Evolutionary conservation across 2,329 filamentous ascomycete genomes (phyloP).

Genomic region (Proliferodiscus dingleyae): DNA sequence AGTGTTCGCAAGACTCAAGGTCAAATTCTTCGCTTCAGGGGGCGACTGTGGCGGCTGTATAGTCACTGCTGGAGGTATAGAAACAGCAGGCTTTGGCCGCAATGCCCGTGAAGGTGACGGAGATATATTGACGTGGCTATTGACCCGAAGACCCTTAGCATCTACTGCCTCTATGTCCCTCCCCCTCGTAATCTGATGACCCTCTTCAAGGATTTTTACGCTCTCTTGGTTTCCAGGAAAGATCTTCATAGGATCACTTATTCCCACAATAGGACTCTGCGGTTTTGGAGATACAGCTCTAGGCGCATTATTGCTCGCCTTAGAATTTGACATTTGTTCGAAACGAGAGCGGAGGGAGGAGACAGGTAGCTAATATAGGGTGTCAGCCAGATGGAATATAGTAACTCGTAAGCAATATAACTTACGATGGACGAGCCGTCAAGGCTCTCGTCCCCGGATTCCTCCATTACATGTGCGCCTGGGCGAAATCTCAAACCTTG

Average conservation of each 20-base stretch:
- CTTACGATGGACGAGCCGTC: slow-evolving; percentile 74
- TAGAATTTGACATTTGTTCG: slow-evolving; percentile 65
- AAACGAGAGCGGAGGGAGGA: slow-evolving; percentile 78
- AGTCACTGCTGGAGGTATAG: slow-evolving; percentile 52
- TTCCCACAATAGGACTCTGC: slow-evolving; percentile 11
- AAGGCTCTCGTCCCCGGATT: slow-evolving; percentile 51
- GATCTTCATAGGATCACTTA: slow-evolving; percentile 16
- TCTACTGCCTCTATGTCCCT: slow-evolving; percentile 22
- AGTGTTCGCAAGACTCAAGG: slow-evolving; percentile 20
- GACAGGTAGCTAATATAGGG: slow-evolving; percentile 62
- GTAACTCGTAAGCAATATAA: slow-evolving; percentile 7
- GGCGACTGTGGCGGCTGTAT: slow-evolving; percentile 69
- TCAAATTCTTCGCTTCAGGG: slow-evolving; percentile 40
- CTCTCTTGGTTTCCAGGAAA: slow-evolving; percentile 17
- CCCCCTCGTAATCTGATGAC: slow-evolving; percentile 18
- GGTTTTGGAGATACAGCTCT: slow-evolving; percentile 27
- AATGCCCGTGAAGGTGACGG: slow-evolving; percentile 24
- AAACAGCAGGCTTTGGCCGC: slow-evolving; percentile 18
- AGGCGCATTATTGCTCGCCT: slow-evolving; percentile 20
- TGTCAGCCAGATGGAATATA: slow-evolving; percentile 9
- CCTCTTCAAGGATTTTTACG: slow-evolving; percentile 15
- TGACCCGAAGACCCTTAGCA: slow-evolving; percentile 19
- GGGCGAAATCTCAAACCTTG: slow-evolving; percentile 9
- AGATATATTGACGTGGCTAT: slow-evolving; percentile 20
- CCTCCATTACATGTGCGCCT: slow-evolving; percentile 36